Evolutionary conservation across 2,329 filamentous ascomycete species (phyloP).

Genomic region (Cladophialophora yegresii): DNA sequence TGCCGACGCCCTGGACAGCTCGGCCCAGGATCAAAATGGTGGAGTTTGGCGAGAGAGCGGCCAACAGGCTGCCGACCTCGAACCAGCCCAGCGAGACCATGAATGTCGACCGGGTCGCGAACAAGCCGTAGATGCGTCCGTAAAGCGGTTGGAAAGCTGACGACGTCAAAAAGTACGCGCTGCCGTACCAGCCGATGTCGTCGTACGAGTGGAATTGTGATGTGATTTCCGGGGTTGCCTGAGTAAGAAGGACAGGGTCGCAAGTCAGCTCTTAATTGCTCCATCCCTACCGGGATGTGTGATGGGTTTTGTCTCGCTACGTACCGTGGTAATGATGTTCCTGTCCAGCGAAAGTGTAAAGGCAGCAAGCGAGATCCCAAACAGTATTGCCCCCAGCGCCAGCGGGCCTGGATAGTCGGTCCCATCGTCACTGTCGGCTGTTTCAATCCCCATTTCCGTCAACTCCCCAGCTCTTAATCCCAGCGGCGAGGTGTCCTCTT

Average conservation of each 20-base stretch:
- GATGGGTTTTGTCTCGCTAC: conserved; percentile 37
- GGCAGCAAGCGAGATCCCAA: conserved; percentile 39
- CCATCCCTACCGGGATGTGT: no score
- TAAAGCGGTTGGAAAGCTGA: conserved; percentile 32
- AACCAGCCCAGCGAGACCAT: conserved; percentile 39
- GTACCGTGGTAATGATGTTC: conserved; percentile 36
- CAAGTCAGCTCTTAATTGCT: not conserved
- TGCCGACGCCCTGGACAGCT: conserved; percentile 41
- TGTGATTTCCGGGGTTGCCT: conserved; percentile 37
- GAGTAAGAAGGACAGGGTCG: not conserved
- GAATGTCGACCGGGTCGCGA: conserved; percentile 36
- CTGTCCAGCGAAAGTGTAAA: conserved; percentile 39
- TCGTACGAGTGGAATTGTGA: conserved; percentile 32
- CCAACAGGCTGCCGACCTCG: conserved; percentile 39
- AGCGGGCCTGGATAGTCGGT: conserved; percentile 36
- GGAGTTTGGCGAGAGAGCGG: conserved; percentile 37
- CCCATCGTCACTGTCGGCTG: conserved; percentile 1
- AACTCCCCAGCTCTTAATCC: not conserved
- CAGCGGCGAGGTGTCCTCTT: no score
- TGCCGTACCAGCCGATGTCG: conserved; percentile 38
- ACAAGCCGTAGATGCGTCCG: conserved; percentile 30
- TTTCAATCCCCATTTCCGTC: not conserved
- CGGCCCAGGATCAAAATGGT: conserved; percentile 40
- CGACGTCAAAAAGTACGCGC: conserved; percentile 33
- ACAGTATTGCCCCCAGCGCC: conserved; percentile 35